Conservation (phyloP, 441 rosid species). For the Pelargonium cotyledonis region DNA sequence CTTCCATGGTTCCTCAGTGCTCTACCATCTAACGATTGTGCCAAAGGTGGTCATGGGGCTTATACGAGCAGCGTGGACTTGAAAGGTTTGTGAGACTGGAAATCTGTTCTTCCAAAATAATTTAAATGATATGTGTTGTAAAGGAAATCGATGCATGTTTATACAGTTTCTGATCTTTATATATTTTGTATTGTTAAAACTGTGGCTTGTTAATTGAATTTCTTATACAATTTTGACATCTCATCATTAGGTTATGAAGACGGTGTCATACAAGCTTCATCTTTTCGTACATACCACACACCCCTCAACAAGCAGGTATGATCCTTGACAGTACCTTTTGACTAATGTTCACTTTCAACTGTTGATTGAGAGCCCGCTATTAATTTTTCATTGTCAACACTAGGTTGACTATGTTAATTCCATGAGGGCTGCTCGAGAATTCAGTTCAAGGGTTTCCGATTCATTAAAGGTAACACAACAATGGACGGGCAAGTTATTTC, state of each 20-base stretch:
- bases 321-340: constrained; percentile 11
- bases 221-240: not conserved
- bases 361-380: not conserved
- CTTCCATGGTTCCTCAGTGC: constrained; percentile 96
- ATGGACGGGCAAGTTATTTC: too few species aligned
- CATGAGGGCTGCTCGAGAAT: constrained; percentile 84
- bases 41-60: constrained; percentile 99
- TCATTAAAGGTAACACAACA: constrained; percentile 60
- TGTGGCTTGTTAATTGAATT: not conserved
- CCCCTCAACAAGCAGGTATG: constrained; percentile 92
- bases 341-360: constrained; percentile 9
- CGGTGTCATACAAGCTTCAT: constrained; percentile 83
- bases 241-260: constrained; percentile 56
- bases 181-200: too few species aligned
- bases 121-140: too few species aligned
- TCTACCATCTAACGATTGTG: constrained; percentile 95
- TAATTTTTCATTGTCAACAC: constrained; percentile 17
- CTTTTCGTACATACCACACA: constrained; percentile 97
- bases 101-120: too few species aligned
- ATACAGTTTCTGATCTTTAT: not conserved
- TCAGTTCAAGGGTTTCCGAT: constrained; percentile 66
- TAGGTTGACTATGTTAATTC: constrained; percentile 87
- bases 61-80: constrained; percentile 82
- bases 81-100: constrained; percentile 45
- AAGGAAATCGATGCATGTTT: not conserved